These are phyloP conservation scores for Sarocladium brachiariae DNA, from an alignment of 2,329 filamentous ascomycete species.

Conservation along the genomic window DNA sequence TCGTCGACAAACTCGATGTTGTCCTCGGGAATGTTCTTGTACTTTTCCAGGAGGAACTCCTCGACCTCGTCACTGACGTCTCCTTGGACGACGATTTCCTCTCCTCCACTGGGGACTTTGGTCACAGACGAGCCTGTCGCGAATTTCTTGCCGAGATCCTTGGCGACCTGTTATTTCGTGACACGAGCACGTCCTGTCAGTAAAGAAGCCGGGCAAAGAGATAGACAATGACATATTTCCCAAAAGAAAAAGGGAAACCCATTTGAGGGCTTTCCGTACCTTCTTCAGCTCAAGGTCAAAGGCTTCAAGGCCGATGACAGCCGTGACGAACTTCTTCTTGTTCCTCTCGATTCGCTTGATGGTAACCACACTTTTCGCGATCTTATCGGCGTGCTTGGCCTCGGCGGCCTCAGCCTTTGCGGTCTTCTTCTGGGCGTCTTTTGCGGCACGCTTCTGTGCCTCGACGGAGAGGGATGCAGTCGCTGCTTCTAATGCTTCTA, in stretches of 20 bases:
- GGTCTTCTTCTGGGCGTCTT: constrained; percentile 94
- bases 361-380: constrained; percentile 72
- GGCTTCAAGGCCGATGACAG: constrained; percentile 81
- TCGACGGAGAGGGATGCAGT: constrained; percentile 82
- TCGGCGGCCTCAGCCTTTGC: constrained; percentile 87
- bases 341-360: constrained; percentile 98
- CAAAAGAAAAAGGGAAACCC: too few species aligned
- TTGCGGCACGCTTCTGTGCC: constrained; percentile 88
- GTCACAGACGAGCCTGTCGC: constrained; percentile 91
- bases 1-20: constrained; percentile 94
- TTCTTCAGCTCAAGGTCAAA: constrained; percentile 94
- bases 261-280: constrained; percentile 26
- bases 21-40: constrained; percentile 85
- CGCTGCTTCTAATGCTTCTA: constrained; percentile 76
- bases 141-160: constrained; percentile 98
- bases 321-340: constrained; percentile 95
- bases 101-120: constrained; percentile 75
- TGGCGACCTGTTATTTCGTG: constrained; percentile 56
- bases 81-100: constrained; percentile 97
- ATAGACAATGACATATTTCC: too few species aligned
- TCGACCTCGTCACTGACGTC: constrained; percentile 92
- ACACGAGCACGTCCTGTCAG: too few species aligned
- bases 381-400: constrained; percentile 73
- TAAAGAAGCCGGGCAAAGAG: too few species aligned
- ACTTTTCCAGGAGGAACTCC: constrained; percentile 84